A percentile compares a stretch with the other conserved stretches of the same genome.
Evolutionary conservation across 148 eudicot species (phyloP).

Genomic region (Hydrangea macrophylla): DNA sequence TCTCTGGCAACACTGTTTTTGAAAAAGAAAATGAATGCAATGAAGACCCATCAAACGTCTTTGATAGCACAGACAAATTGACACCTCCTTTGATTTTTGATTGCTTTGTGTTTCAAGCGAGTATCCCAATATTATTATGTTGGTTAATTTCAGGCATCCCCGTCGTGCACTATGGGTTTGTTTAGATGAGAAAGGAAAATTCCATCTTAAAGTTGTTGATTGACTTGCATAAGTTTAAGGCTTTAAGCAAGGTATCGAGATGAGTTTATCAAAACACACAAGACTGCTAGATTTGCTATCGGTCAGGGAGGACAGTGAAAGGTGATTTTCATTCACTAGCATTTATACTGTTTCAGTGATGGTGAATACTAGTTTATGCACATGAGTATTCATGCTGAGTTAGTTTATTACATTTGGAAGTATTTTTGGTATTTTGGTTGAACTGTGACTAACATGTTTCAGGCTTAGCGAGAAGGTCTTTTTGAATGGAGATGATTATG

Average conservation of each 20-base stretch:
- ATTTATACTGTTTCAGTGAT: background rate
- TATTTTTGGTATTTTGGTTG: background rate
- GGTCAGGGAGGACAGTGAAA: conserved; percentile 42
- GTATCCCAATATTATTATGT: background rate
- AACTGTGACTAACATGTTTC: conserved; percentile 16
- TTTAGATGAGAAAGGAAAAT: background rate
- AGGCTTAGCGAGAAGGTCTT: conserved; percentile 46
- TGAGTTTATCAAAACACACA: conserved; percentile 1
- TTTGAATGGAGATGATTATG: conserved; percentile 64
- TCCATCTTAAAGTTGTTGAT: background rate
- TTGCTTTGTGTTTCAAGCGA: background rate
- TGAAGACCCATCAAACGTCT: background rate
- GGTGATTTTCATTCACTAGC: conserved; percentile 23
- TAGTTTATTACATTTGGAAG: background rate
- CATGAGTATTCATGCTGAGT: background rate
- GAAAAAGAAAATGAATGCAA: conserved; percentile 1
- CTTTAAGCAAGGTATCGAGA: conserved; percentile 4
- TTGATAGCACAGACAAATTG: background rate
- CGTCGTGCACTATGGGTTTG: background rate
- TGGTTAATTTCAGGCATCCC: background rate
- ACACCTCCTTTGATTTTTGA: background rate
- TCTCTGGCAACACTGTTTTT: background rate
- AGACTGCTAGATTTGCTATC: conserved; percentile 8
- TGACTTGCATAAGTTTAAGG: conserved; percentile 8
- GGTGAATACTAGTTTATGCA: background rate